Conservation (phyloP, 2,329 filamentous ascomycete species). For the Cordyceps cicadae region DNA sequence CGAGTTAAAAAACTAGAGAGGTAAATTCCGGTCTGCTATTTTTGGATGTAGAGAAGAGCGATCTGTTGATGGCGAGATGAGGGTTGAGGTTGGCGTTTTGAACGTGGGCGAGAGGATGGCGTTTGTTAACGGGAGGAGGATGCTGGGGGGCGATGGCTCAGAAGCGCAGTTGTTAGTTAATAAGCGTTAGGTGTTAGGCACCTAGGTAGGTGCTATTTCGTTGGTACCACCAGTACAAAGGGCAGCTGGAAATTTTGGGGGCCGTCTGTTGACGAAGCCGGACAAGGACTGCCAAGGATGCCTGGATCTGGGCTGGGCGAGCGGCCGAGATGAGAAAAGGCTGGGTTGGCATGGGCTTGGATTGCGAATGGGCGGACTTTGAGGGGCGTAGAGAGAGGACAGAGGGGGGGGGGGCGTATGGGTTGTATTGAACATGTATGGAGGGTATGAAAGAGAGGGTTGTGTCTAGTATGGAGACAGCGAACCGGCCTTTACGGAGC, state of each 20-base stretch:
- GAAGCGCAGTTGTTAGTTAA: not conserved
- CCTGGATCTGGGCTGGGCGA: conserved; percentile 8
- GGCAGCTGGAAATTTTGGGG: not conserved
- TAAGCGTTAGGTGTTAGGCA: not conserved
- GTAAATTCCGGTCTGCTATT: not conserved
- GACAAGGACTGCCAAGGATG: conserved; percentile 2
- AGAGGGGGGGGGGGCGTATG: no score
- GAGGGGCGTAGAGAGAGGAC: no score
- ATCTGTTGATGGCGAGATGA: not conserved
- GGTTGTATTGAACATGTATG: no score
- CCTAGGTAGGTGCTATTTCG: no score
- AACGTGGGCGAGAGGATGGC: not conserved
- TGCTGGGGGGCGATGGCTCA: not conserved
- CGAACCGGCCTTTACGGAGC: not conserved
- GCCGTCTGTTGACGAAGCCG: not conserved
- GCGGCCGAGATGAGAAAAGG: conserved; percentile 3
- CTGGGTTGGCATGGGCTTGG: not conserved
- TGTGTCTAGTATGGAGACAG: not conserved
- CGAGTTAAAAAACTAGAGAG: not conserved
- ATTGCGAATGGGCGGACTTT: not conserved
- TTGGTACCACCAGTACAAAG: not conserved
- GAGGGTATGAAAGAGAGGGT: not conserved
- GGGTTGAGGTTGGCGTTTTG: not conserved
- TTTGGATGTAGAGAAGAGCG: not conserved
- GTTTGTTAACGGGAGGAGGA: not conserved